These are phyloP conservation scores for Boeremia lycopersici DNA, from an alignment of 2,329 filamentous ascomycete species.

Conservation along the genomic window DNA sequence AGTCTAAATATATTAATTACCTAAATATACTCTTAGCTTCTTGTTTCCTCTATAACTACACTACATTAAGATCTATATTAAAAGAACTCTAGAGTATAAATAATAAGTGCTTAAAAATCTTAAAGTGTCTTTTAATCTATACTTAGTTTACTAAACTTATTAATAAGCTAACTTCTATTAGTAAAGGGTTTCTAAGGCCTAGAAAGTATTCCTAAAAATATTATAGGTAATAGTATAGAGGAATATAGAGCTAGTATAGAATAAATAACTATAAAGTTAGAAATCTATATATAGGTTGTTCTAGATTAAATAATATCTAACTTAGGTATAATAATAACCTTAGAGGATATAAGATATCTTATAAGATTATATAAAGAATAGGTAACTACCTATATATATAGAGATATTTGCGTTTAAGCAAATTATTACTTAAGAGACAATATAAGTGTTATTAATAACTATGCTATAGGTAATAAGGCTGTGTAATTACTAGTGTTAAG, in stretches of 20 bases:
- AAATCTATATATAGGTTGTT: constrained; percentile 15
- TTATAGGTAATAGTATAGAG: constrained; percentile 13
- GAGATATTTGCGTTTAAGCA: constrained; percentile 14
- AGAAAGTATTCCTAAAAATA: constrained; percentile 3
- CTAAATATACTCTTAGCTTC: too few species aligned
- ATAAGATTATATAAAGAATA: constrained; percentile 16
- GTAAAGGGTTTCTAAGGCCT: not conserved
- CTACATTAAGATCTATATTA: constrained; percentile 3
- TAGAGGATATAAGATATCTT: constrained; percentile 6
- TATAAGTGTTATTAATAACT: constrained; percentile 17
- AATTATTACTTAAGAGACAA: constrained; percentile 15
- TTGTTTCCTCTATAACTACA: not conserved
- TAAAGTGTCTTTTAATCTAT: constrained; percentile 18
- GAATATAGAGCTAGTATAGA: constrained; percentile 14
- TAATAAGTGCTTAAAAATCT: constrained; percentile 16
- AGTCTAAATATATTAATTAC: too few species aligned
- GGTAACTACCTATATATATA: constrained; percentile 13
- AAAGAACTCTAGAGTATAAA: constrained; percentile 10
- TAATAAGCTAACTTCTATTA: constrained; percentile 3
- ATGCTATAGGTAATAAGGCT: constrained; percentile 15
- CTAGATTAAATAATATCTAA: constrained; percentile 11
- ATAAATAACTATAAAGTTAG: constrained; percentile 12
- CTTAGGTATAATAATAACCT: constrained; percentile 4
- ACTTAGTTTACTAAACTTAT: constrained; percentile 18
- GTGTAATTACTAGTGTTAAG: constrained; percentile 18